phyloP scores from a whole-genome alignment of 2,329 filamentous ascomycete genomes.

The Zymoseptoria pseudotritici region DNA sequence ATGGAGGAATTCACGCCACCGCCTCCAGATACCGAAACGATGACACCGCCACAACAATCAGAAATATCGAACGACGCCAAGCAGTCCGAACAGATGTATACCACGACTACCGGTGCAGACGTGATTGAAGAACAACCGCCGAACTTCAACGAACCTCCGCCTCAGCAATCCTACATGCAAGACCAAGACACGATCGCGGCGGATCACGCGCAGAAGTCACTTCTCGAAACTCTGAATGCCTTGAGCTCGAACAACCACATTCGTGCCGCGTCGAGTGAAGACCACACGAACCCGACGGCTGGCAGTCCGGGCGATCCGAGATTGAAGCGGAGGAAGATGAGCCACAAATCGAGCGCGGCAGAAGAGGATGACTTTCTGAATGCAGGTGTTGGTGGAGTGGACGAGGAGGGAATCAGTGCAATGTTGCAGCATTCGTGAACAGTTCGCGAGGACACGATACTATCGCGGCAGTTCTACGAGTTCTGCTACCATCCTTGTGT shows the following conservation, averaged over 20 bases:
- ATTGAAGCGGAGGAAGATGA: conserved; percentile 31
- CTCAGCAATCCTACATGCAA: conserved; percentile 1
- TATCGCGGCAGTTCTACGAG: no score
- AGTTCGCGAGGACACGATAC: no score
- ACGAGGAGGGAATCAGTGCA: conserved; percentile 29
- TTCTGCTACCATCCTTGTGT: no score
- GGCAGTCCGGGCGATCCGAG: conserved; percentile 24
- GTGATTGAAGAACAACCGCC: conserved; percentile 22
- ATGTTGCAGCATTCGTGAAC: conserved; percentile 20
- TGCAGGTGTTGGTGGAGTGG: conserved; percentile 21
- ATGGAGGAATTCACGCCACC: conserved; percentile 49
- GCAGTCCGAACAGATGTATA: conserved; percentile 14
- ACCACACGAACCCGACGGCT: conserved; percentile 7
- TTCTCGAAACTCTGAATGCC: conserved; percentile 20
- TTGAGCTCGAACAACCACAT: conserved; percentile 17
- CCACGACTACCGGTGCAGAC: conserved; percentile 36
- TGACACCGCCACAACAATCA: conserved; percentile 58
- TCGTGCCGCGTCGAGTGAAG: conserved; percentile 9
- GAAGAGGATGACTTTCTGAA: conserved; percentile 28
- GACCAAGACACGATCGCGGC: conserved; percentile 3
- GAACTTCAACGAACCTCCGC: conserved; percentile 24
- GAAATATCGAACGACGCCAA: conserved; percentile 18
- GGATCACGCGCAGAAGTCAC: conserved; percentile 17
- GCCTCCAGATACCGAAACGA: conserved; percentile 73
- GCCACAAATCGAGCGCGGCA: conserved; percentile 19